A percentile compares a stretch with the other conserved stretches of the same genome.
These are phyloP conservation scores for Thielaviopsis musarum DNA, from an alignment of 2,329 filamentous ascomycete genomes.

Conservation along the genomic window DNA sequence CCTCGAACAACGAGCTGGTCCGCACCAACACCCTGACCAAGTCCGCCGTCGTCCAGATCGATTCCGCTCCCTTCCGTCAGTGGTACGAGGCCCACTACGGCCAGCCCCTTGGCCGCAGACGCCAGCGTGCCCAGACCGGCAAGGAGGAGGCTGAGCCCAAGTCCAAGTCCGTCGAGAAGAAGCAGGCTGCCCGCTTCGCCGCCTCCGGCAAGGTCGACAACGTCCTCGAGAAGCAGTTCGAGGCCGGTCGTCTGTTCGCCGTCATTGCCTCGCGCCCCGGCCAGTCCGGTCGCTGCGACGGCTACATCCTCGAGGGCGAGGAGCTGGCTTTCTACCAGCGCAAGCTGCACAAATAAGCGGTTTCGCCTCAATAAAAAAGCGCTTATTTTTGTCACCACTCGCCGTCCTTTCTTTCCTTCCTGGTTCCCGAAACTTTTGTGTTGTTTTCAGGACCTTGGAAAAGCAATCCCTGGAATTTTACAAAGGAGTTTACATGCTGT, in stretches of 20 bases:
- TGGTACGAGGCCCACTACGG: slow-evolving; percentile 99
- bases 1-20: slow-evolving; percentile 99
- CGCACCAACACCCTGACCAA: slow-evolving; percentile 99
- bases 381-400: slow-evolving; percentile 8
- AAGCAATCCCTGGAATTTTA: neutral
- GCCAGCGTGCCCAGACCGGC: slow-evolving; percentile 60
- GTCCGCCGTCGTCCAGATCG: slow-evolving; percentile 95
- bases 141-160: slow-evolving; percentile 60
- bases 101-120: slow-evolving; percentile 69
- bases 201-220: slow-evolving; percentile 80
- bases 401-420: neutral
- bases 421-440: slow-evolving; percentile 1
- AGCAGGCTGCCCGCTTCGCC: slow-evolving; percentile 79
- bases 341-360: slow-evolving; percentile 89
- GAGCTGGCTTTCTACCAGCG: slow-evolving; percentile 99
- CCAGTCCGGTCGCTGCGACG: slow-evolving; percentile 91
- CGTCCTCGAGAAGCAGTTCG: slow-evolving; percentile 94
- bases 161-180: slow-evolving; percentile 89
- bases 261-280: slow-evolving; percentile 85
- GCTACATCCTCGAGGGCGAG: slow-evolving; percentile 97
- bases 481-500: neutral
- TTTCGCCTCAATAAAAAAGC: slow-evolving; percentile 13
- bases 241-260: slow-evolving; percentile 94
- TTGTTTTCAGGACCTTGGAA: slow-evolving; percentile 3
- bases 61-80: slow-evolving; percentile 97